These are phyloP conservation scores for Clavulina sp. DNA, from an alignment of 768 basidiomycete species.

Conservation along the genomic window DNA sequence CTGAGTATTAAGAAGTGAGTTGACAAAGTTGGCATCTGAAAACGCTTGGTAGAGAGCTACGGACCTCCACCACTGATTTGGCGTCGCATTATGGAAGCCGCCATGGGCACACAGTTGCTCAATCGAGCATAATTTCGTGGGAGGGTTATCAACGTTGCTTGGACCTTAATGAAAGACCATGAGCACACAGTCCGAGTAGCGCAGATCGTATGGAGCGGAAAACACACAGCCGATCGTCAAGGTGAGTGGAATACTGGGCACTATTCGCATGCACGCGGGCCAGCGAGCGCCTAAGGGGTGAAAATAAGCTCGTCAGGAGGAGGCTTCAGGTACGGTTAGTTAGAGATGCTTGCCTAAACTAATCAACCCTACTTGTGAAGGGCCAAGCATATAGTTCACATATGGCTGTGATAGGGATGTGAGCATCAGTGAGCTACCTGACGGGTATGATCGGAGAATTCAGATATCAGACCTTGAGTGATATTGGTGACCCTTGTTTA, in stretches of 20 bases:
- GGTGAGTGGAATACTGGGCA: slow-evolving; percentile 36
- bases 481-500: slow-evolving; percentile 68
- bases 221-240: slow-evolving; percentile 17
- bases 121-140: slow-evolving; percentile 48
- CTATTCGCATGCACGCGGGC: slow-evolving; percentile 77
- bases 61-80: slow-evolving; percentile 41
- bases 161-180: slow-evolving; percentile 31
- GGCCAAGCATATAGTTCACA: slow-evolving; percentile 84
- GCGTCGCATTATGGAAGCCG: slow-evolving; percentile 32
- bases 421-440: not conserved
- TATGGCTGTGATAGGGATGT: slow-evolving; percentile 37
- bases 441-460: not conserved
- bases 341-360: slow-evolving; percentile 37
- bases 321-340: not conserved
- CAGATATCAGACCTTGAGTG: slow-evolving; percentile 45
- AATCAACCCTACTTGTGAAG: slow-evolving; percentile 67
- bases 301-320: slow-evolving; percentile 12
- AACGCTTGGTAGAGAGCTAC: slow-evolving; percentile 13
- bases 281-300: slow-evolving; percentile 48
- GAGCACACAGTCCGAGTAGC: not conserved
- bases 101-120: slow-evolving; percentile 83
- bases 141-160: slow-evolving; percentile 72
- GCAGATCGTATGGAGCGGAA: not conserved
- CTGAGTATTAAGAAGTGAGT: slow-evolving; percentile 21
- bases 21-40: not conserved